Evolutionary conservation across 331 rosid genomes (phyloP), one percentile per base, ranked within the genome.

Genomic region (Acacia pycnantha): DNA sequence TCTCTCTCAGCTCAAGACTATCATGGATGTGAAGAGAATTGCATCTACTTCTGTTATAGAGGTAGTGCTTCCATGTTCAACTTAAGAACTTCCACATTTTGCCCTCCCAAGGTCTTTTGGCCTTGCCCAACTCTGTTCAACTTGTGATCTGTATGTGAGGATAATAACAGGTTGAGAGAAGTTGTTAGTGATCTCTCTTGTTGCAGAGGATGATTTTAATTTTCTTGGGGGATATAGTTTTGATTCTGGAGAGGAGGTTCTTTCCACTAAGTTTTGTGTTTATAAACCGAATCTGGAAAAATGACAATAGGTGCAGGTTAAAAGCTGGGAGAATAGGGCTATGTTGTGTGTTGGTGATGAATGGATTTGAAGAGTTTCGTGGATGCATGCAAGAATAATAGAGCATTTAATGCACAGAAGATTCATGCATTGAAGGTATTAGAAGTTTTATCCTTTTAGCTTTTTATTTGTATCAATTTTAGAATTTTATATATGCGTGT

Each of bases 31-130:
- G 48, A 77, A 67, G 77, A 74, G 74, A 91, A 85, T 76, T 87
- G 91, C 62, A 76, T 91, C 10, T 92, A 90, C 73, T 90, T 83
- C 58, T 74, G 69, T 27, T 27, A 21, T 3, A n/a, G 33, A 19
- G 73, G 77, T 4, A 37, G 66, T 59, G 66, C 29, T 71, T 77
- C 41, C 65, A 86, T 83, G 78, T 90, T 90, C 80, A 80, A 66
- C 74, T 74, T 92, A 29, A 77, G 77, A 50, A 84, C 69, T 56
- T 65, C 2, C 15, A 74, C 64, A 73, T 71, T 81, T 15, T 44
- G 66, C 41, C 29, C 73, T 37, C 48, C 79, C 11, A 74, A 56
- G 1, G 41, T 73, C 4, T 89, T 87, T 62, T 65, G 78, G 74
- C 85, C 88, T 48, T 84, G 85, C 47, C 88, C 87, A 24, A 79